Base-by-base conservation (phyloP, 2,329 filamentous ascomycete species). In the Hyphodiscus sp. region DNA sequence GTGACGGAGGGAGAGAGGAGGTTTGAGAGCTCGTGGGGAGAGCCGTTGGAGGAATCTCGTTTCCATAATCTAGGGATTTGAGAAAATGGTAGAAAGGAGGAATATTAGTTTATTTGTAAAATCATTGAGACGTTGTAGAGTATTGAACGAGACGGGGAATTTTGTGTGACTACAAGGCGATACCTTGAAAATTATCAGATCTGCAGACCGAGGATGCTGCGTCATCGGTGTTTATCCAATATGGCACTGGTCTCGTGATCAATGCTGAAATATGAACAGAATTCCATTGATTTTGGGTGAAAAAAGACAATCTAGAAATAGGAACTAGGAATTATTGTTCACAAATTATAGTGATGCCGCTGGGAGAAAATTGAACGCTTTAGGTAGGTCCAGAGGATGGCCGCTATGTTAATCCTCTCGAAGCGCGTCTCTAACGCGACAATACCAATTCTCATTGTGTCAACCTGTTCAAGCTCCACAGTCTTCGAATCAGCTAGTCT, bases 41-140 rank as follows among this genome's bases (percentile, higher is more conserved):
- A 56, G 30, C 50, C 62, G 63, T n/a, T 60, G 38, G 9, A 67
- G 46, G 11, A 61, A 59, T 56, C 63, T 52, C 30, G 58, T 62
- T 54, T 62, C 59, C 64, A 67, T 67, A 11, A 13, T 48, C 13
- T 45, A n/a, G 4, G 13, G 41, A 8, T n/a, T 6, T 23, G 20
- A 46, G 45, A 15, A 45, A 2, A 9, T 20, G 18, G 42, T 38
- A 38, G 16, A 13, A 38, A 15, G 11, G 33, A 38, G 16, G 11
- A 38, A 6, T 15, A 38, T 13, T 4, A 6, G 11, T 13, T 4
- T 13, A 6, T 6, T 38, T n/a, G 33, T 13, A n/a, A 10, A 38
- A 38, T 38, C 33, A 38, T 38, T n/a, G 33, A 38, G 16, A 38
- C 50, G 10, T 11, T 26, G n/a, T 42, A 23, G 19, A 44, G 20